Evolutionary conservation across 1,284 basidiomycete species (phyloP).

Genomic region (Cryptococcus hybrid): DNA sequence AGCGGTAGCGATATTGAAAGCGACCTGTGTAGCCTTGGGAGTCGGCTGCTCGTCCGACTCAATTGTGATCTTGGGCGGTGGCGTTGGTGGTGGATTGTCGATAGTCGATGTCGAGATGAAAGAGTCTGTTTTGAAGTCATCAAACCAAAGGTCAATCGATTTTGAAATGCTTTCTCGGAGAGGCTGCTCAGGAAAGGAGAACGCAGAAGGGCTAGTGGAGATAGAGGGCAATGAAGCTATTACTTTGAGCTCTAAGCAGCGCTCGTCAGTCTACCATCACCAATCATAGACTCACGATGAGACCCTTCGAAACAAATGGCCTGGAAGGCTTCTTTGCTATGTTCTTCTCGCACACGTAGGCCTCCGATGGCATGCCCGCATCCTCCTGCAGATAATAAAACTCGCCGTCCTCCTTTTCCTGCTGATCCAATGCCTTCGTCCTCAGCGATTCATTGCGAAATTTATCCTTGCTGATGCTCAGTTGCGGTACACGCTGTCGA

Average conservation of each 20-base stretch:
- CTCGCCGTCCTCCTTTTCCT: background rate
- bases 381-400: background rate
- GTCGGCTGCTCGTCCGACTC: constrained; percentile 2
- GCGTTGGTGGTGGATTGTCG: background rate
- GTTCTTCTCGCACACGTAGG: background rate
- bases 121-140: background rate
- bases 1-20: background rate
- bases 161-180: background rate
- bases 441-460: background rate
- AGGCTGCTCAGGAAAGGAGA: background rate
- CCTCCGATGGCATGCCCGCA: background rate
- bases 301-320: background rate
- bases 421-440: background rate
- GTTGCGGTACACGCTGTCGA: background rate
- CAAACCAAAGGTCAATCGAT: background rate
- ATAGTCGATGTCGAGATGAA: background rate
- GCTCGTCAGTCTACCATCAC: background rate
- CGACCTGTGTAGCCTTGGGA: background rate
- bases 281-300: background rate
- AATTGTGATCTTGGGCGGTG: constrained; percentile 10
- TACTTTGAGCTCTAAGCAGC: background rate
- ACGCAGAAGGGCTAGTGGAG: background rate
- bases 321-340: background rate
- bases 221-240: constrained; percentile 3
- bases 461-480: background rate